Conservation (phyloP, 2,329 filamentous ascomycete genomes). For the Coniochaeta sp. region DNA sequence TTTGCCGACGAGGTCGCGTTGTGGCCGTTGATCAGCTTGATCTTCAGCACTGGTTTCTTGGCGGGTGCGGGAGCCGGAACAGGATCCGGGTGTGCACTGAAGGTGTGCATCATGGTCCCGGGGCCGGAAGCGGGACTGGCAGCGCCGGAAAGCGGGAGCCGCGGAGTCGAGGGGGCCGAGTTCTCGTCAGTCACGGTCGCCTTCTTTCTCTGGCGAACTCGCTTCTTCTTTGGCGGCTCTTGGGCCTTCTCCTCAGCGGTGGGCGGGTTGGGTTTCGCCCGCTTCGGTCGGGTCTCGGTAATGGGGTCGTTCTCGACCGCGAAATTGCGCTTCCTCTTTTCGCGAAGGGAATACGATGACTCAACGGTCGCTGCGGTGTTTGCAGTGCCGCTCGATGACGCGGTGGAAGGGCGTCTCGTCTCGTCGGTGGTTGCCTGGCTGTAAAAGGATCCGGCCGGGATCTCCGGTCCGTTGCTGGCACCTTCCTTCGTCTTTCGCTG, state of each 20-base stretch:
- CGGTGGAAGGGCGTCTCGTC: conserved; percentile 40
- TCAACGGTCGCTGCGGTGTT: conserved; percentile 39
- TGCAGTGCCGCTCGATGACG: conserved; percentile 31
- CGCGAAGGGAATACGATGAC: conserved; percentile 45
- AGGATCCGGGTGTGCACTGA: conserved; percentile 13
- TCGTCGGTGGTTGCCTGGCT: conserved; percentile 23
- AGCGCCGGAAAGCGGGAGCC: conserved; percentile 2
- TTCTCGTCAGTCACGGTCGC: not conserved
- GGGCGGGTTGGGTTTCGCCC: conserved; percentile 4
- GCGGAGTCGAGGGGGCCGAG: not conserved
- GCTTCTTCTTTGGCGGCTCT: conserved; percentile 15
- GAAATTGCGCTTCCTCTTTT: conserved; percentile 48
- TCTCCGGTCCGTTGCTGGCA: conserved; percentile 10
- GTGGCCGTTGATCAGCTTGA: conserved; percentile 16
- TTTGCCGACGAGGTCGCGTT: not conserved
- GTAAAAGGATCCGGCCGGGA: conserved; percentile 17
- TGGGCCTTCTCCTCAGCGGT: conserved; percentile 8
- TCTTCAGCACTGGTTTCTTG: conserved; percentile 17
- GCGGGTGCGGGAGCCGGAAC: conserved; percentile 8
- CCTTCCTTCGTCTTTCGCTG: conserved; percentile 9
- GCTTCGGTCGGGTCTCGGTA: conserved; percentile 24
- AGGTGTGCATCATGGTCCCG: conserved; percentile 14
- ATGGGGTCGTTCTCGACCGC: conserved; percentile 38
- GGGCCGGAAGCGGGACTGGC: conserved; percentile 4
- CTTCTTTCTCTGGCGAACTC: conserved; percentile 1